phyloP scores from a whole-genome alignment of 202 grass and related monocot species.

The Sporobolus alterniflorus region DNA sequence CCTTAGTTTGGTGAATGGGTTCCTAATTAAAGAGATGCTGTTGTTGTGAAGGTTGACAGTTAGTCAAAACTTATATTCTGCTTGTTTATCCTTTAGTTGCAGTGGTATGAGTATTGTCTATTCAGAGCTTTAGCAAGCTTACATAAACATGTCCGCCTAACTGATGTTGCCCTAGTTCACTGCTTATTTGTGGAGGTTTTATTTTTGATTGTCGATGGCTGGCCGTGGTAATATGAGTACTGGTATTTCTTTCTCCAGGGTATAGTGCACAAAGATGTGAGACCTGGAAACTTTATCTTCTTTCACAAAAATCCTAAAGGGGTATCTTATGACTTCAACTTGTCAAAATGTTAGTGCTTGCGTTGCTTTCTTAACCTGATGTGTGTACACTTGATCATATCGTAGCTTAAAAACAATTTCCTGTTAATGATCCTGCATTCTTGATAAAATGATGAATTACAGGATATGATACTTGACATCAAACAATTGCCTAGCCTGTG shows the following conservation, averaged over 20 bases:
- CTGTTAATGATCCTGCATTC: too few species aligned
- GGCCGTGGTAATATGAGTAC: too few species aligned
- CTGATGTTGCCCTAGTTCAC: conserved; percentile 16
- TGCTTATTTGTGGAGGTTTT: conserved; percentile 16
- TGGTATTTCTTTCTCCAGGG: conserved; percentile 55
- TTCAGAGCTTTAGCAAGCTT: conserved; percentile 86
- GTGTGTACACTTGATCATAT: conserved; percentile 16
- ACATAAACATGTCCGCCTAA: conserved; percentile 73
- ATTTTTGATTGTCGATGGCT: conserved; percentile 11
- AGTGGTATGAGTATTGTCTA: conserved; percentile 85
- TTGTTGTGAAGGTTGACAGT: too few species aligned
- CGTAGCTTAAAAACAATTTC: too few species aligned
- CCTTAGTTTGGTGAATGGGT: not conserved
- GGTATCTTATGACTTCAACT: conserved; percentile 98
- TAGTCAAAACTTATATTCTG: conserved; percentile 30
- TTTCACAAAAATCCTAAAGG: conserved; percentile 63
- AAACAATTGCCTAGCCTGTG: too few species aligned
- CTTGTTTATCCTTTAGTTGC: conserved; percentile 27
- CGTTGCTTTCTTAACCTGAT: conserved; percentile 15
- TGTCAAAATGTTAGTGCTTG: conserved; percentile 77
- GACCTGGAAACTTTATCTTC: conserved; percentile 97
- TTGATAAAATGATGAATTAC: not conserved
- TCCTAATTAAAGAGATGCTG: not conserved
- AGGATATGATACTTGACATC: conserved; percentile 1
- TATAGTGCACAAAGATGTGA: conserved; percentile 86